Percentiles rank a stretch among this genome's conserved stretches.
Evolutionary conservation across 441 rosid species (phyloP).

Genomic region (Rhodomyrtus psidioides): DNA sequence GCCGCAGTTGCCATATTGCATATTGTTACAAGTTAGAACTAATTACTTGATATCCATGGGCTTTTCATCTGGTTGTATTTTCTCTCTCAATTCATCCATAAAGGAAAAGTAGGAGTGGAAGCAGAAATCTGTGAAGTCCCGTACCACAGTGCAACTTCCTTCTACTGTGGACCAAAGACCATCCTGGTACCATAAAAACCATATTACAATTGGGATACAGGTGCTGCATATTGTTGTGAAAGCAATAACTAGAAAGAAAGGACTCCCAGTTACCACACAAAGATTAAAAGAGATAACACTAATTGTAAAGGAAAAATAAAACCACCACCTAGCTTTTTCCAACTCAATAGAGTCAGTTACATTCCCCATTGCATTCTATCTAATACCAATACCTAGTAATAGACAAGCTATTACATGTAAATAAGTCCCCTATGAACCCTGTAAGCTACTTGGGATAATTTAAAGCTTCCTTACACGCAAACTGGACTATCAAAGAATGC

Average conservation of each 20-base stretch:
- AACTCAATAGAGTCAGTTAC: background rate
- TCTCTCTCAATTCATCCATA: slow-evolving; percentile 77
- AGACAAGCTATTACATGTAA: background rate
- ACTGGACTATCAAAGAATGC: background rate
- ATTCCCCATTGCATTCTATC: background rate
- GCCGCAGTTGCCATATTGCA: background rate
- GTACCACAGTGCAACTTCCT: slow-evolving; percentile 65
- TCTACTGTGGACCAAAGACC: slow-evolving; percentile 54
- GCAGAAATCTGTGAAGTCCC: slow-evolving; percentile 73
- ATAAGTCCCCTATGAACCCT: background rate
- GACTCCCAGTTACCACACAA: background rate
- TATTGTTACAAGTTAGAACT: background rate
- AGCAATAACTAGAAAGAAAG: background rate
- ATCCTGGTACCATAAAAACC: slow-evolving; percentile 26
- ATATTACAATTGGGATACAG: background rate
- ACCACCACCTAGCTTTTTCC: background rate
- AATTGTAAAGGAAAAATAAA: background rate
- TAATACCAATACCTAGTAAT: background rate
- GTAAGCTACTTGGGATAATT: background rate
- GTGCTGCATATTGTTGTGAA: background rate
- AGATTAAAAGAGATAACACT: background rate
- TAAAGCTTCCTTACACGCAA: background rate
- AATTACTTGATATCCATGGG: slow-evolving; percentile 55
- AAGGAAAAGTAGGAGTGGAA: slow-evolving; percentile 85
- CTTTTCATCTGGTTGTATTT: slow-evolving; percentile 33